Percentiles rank a stretch among this genome's conserved stretches.
These are phyloP conservation scores for Cryphonectria carpinicola DNA, from an alignment of 2,329 filamentous ascomycete species.

Conservation along the genomic window DNA sequence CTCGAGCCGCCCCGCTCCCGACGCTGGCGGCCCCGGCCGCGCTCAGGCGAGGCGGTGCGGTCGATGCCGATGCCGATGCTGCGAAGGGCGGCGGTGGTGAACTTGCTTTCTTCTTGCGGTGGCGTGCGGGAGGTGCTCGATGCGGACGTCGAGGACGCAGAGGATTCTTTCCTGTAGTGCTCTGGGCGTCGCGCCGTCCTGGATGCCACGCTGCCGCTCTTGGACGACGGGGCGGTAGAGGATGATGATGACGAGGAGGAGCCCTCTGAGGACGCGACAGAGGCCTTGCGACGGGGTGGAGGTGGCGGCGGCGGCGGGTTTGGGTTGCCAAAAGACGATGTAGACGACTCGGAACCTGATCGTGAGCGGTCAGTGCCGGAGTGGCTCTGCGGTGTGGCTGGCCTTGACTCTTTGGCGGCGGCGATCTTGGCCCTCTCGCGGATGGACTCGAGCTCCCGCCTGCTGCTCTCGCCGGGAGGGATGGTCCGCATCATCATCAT, in stretches of 20 bases:
- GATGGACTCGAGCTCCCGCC: conserved; percentile 28
- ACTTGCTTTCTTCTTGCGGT: conserved; percentile 15
- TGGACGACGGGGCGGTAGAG: conserved; percentile 17
- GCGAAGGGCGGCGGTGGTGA: conserved; percentile 21
- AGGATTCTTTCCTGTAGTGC: conserved; percentile 7
- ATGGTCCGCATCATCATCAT: conserved; percentile 24
- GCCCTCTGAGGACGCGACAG: conserved; percentile 21
- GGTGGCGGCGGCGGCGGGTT: conserved; percentile 11
- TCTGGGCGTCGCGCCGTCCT: conserved; percentile 8
- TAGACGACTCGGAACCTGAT: conserved; percentile 24
- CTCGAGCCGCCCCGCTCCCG: conserved; percentile 24
- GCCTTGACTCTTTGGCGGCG: conserved; percentile 9
- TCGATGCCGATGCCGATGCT: conserved; percentile 24
- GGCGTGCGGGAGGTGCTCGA: conserved; percentile 21
- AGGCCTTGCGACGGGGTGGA: conserved; percentile 20
- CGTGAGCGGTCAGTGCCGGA: conserved; percentile 21
- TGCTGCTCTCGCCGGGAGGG: conserved; percentile 26
- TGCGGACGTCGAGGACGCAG: conserved; percentile 4
- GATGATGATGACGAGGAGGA: conserved; percentile 21
- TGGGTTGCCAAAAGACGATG: conserved; percentile 19
- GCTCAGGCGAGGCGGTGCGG: conserved; percentile 23
- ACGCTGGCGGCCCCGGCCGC: conserved; percentile 23
- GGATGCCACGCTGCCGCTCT: conserved; percentile 1
- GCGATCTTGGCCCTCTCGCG: conserved; percentile 25
- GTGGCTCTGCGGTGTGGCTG: conserved; percentile 11